Conservation (phyloP, 495 filamentous ascomycete genomes). For the Hypomontagnella submonticulosa region DNA sequence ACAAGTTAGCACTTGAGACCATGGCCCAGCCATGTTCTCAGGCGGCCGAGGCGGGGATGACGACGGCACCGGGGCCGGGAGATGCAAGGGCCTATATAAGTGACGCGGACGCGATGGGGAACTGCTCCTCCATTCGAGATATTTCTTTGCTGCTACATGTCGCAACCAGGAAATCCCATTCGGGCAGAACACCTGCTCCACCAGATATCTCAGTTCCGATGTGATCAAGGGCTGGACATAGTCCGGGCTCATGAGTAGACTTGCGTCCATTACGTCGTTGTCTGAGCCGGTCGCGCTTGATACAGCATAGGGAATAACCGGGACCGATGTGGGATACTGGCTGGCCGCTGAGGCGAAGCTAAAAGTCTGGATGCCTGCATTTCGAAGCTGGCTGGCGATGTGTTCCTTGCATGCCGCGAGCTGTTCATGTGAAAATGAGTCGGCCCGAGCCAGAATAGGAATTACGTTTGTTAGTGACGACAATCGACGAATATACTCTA, state of each 20-base stretch:
- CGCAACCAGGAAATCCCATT: slow-evolving; percentile 88
- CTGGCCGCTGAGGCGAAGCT: slow-evolving; percentile 62
- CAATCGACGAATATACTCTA: slow-evolving; percentile 80
- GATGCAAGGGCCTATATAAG: slow-evolving; percentile 44
- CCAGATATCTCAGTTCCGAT: slow-evolving; percentile 78
- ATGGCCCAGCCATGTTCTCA: slow-evolving; percentile 5
- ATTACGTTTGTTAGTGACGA: slow-evolving; percentile 86
- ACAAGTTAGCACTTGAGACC: slow-evolving; percentile 73
- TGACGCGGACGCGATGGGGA: slow-evolving; percentile 41
- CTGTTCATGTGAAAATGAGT: slow-evolving; percentile 71
- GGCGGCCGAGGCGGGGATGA: slow-evolving; percentile 7
- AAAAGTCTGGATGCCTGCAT: slow-evolving; percentile 73
- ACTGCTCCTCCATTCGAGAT: slow-evolving; percentile 70
- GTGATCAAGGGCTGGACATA: slow-evolving; percentile 86
- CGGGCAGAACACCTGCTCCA: slow-evolving; percentile 78
- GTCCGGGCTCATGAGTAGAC: slow-evolving; percentile 91
- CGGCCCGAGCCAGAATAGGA: slow-evolving; percentile 82
- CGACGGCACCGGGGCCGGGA: slow-evolving; percentile 17
- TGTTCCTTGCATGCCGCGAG: slow-evolving; percentile 70
- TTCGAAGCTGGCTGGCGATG: slow-evolving; percentile 68
- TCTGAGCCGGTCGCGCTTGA: slow-evolving; percentile 83
- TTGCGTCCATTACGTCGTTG: slow-evolving; percentile 92
- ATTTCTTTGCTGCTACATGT: slow-evolving; percentile 87
- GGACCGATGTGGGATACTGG: slow-evolving; percentile 33
- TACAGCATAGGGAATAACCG: slow-evolving; percentile 73